Percentiles rank a stretch among this genome's conserved stretches.
phyloP scores from a whole-genome alignment of 2,329 filamentous ascomycete genomes.

The Pyrenophora seminiperda region DNA sequence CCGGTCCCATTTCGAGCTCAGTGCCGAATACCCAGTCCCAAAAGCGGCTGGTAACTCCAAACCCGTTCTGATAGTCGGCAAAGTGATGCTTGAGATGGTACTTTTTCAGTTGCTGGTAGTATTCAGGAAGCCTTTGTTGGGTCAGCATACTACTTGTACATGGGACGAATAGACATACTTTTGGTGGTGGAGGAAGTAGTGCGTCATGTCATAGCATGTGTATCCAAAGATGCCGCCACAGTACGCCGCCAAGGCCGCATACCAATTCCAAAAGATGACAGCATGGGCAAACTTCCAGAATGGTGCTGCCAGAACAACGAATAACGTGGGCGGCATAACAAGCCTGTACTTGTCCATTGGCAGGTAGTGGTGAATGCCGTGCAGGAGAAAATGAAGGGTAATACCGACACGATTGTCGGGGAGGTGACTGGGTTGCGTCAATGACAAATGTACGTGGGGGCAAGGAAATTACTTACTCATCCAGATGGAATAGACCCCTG shows the following conservation, averaged over 20 bases:
- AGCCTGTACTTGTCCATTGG: conserved; percentile 99
- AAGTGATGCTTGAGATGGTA: conserved; percentile 98
- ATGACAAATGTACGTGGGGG: background rate
- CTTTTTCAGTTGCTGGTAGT: conserved; percentile 93
- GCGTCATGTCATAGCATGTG: conserved; percentile 93
- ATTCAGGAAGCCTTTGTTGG: conserved; percentile 69
- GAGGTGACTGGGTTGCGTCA: conserved; percentile 65
- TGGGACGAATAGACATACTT: conserved; percentile 60
- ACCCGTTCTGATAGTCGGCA: conserved; percentile 96
- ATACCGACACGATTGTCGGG: conserved; percentile 89
- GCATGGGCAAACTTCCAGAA: conserved; percentile 91
- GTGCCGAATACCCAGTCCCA: conserved; percentile 95
- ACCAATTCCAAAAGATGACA: conserved; percentile 85
- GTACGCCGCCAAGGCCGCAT: conserved; percentile 76
- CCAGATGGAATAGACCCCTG: conserved; percentile 90
- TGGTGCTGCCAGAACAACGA: conserved; percentile 78
- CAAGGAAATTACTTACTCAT: conserved; percentile 67
- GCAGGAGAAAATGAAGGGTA: conserved; percentile 88
- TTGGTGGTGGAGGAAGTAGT: conserved; percentile 97
- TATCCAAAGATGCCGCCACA: conserved; percentile 95
- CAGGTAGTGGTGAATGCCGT: conserved; percentile 96
- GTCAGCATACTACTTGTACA: conserved; percentile 12
- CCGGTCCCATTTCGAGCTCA: conserved; percentile 65
- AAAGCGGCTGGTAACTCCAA: conserved; percentile 94
- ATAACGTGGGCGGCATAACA: conserved; percentile 94